These are phyloP conservation scores for Lichtheimia corymbifera DNA, from an alignment of 371 early-diverging fungal species.

Conservation along the genomic window DNA sequence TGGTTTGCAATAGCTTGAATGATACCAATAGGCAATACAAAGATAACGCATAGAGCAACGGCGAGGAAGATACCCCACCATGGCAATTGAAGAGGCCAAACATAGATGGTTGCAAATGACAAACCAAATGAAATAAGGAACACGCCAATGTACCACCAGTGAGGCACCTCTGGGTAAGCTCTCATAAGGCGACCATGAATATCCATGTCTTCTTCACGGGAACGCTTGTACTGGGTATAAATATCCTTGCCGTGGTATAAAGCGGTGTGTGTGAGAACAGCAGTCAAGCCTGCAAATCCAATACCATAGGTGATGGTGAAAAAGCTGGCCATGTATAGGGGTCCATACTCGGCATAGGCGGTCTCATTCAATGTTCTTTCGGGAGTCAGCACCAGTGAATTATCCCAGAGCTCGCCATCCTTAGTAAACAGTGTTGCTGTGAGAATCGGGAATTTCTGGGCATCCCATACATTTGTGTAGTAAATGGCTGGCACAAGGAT, in stretches of 20 bases:
- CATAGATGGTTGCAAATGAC: constrained; percentile 52
- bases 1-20: constrained; percentile 73
- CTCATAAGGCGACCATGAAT: constrained; percentile 73
- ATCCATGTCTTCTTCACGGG: constrained; percentile 62
- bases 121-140: constrained; percentile 50
- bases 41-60: constrained; percentile 57
- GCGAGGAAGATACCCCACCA: constrained; percentile 76
- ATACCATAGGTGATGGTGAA: constrained; percentile 64
- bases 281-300: constrained; percentile 65
- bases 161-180: constrained; percentile 69
- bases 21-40: constrained; percentile 82
- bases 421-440: constrained; percentile 38
- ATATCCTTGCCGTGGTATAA: constrained; percentile 70
- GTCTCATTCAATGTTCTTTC: constrained; percentile 62
- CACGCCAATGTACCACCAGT: constrained; percentile 67
- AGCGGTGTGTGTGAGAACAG: constrained; percentile 62
- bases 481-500: constrained; percentile 73
- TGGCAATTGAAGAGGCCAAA: constrained; percentile 55
- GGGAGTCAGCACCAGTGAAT: constrained; percentile 49
- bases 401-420: constrained; percentile 59
- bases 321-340: constrained; percentile 67
- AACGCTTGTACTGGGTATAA: constrained; percentile 50
- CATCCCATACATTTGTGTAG: constrained; percentile 66
- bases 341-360: constrained; percentile 68
- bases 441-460: constrained; percentile 66